These are phyloP conservation scores for Apostasia shenzhenica DNA, from an alignment of 106 monocot species.

Conservation along the genomic window DNA sequence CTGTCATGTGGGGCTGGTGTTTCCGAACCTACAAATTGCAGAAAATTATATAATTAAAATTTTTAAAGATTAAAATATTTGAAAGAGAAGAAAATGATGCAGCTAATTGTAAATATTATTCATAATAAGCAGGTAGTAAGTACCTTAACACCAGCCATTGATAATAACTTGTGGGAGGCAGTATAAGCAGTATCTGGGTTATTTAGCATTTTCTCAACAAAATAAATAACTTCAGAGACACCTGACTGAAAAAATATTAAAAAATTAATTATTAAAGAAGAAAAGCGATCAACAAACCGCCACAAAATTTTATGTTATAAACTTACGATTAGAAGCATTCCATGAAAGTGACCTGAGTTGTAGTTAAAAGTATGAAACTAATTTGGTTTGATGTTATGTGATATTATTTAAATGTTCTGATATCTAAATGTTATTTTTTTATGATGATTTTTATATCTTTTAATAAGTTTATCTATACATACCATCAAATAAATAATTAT, in stretches of 20 bases:
- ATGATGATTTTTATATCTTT: too few species aligned
- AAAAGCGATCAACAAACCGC: too few species aligned
- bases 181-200: conserved; percentile 52
- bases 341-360: too few species aligned
- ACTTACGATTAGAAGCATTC: too few species aligned
- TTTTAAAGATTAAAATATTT: background rate
- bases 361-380: too few species aligned
- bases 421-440: too few species aligned
- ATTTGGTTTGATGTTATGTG: too few species aligned
- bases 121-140: background rate
- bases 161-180: conserved; percentile 78
- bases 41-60: background rate
- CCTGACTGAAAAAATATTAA: conserved; percentile 55
- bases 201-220: conserved; percentile 69
- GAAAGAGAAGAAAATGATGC: background rate
- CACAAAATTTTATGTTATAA: too few species aligned
- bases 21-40: conserved; percentile 55
- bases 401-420: too few species aligned
- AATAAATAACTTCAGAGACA: conserved; percentile 94
- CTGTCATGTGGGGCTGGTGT: conserved; percentile 74
- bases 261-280: background rate
- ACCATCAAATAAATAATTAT: too few species aligned
- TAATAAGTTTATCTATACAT: too few species aligned
- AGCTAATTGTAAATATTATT: background rate
- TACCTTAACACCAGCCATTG: conserved; percentile 90